Evolutionary conservation across 306 rosid genomes (phyloP).

Genomic region (Rubus parviflorus): DNA sequence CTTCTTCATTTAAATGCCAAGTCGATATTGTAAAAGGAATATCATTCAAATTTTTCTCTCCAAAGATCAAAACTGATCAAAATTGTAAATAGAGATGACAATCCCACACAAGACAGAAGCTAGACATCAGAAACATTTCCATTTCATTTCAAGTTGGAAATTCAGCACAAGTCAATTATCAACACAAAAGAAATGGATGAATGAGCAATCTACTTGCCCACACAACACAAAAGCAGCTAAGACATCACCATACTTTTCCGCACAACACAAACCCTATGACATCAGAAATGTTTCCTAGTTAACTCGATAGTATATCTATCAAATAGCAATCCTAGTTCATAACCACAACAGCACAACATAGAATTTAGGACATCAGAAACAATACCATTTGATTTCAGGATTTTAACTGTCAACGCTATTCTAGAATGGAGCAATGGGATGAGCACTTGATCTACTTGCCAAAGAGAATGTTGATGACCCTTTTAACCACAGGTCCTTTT

Average conservation of each 20-base stretch:
- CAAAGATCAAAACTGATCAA: not conserved
- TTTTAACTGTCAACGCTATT: not conserved
- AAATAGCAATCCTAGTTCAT: no score
- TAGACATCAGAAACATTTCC: not conserved
- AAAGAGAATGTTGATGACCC: slow-evolving; percentile 53
- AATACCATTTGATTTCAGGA: not conserved
- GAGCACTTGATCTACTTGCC: slow-evolving; percentile 28
- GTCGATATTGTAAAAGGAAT: no score
- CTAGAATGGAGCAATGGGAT: not conserved
- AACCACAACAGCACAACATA: not conserved
- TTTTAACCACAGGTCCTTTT: slow-evolving; percentile 48
- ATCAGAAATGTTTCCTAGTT: not conserved
- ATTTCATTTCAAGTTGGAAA: not conserved
- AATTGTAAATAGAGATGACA: not conserved
- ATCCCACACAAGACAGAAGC: not conserved
- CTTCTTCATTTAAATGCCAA: no score
- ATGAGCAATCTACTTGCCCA: not conserved
- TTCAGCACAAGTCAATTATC: not conserved
- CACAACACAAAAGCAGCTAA: not conserved
- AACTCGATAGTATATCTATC: not conserved
- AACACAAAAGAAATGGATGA: not conserved
- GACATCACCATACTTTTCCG: not conserved
- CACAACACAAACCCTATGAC: not conserved
- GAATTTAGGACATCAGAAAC: no score
- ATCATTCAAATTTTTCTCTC: no score